phyloP scores from a whole-genome alignment of 495 filamentous ascomycete genomes.

The Oidiodendron maius region DNA sequence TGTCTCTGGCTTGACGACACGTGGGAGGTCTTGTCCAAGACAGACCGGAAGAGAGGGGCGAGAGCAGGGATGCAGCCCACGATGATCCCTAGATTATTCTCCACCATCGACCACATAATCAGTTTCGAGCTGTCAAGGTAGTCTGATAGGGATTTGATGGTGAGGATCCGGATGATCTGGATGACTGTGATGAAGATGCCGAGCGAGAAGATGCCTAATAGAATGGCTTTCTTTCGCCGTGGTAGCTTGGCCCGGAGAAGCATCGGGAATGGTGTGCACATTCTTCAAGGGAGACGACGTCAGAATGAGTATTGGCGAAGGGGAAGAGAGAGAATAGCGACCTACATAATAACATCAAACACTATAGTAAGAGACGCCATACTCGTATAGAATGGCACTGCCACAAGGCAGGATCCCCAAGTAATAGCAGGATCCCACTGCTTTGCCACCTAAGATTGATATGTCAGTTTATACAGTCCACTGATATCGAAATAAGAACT shows the following conservation, averaged over 20 bases:
- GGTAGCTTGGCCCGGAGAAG: constrained; percentile 38
- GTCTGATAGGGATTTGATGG: constrained; percentile 33
- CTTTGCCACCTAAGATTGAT: constrained; percentile 26
- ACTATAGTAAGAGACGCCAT: constrained; percentile 36
- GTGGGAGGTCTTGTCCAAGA: constrained; percentile 5
- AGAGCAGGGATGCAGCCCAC: constrained; percentile 44
- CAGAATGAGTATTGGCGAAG: not conserved
- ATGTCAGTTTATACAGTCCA: not conserved
- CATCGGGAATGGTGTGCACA: constrained; percentile 43
- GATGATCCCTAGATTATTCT: constrained; percentile 46
- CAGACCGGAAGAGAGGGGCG: constrained; percentile 41
- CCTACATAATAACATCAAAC: constrained; percentile 42
- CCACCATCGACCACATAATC: constrained; percentile 46
- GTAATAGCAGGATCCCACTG: constrained; percentile 39
- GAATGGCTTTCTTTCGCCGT: constrained; percentile 32
- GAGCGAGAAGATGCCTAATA: constrained; percentile 41
- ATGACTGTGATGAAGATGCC: constrained; percentile 49
- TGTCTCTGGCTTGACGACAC: not conserved
- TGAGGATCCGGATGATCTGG: constrained; percentile 49
- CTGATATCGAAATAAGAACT: not conserved
- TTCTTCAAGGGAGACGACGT: constrained; percentile 23
- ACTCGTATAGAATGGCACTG: constrained; percentile 35
- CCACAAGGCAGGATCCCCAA: constrained; percentile 32
- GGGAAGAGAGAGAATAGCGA: constrained; percentile 3
- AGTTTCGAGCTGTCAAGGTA: constrained; percentile 40